Conservation (phyloP, 345 rosid genomes). For the Salix dunnii region DNA sequence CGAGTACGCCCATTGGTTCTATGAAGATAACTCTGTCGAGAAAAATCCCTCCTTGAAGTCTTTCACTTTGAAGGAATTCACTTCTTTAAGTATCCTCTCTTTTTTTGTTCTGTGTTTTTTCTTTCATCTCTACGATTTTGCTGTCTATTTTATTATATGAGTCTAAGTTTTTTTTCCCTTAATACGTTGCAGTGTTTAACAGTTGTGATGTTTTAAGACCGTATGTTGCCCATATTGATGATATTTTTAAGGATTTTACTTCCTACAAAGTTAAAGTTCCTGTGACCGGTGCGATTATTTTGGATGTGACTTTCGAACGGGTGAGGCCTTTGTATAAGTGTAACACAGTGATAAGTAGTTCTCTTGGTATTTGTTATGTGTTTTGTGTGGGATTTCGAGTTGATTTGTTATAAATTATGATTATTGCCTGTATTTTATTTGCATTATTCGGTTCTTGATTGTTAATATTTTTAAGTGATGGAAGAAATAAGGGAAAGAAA, state of each 20-base stretch:
- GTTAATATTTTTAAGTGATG: not conserved
- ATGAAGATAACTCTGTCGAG: constrained; percentile 93
- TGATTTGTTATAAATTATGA: not conserved
- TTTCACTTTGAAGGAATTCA: constrained; percentile 80
- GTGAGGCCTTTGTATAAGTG: constrained; percentile 39
- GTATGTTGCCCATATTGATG: constrained; percentile 87
- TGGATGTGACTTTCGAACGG: constrained; percentile 93
- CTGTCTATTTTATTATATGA: not conserved
- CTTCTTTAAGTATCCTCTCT: constrained; percentile 77
- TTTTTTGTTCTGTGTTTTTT: not conserved
- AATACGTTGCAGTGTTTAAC: constrained; percentile 64
- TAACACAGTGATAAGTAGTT: not conserved
- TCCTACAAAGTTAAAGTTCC: constrained; percentile 98
- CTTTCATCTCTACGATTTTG: not conserved
- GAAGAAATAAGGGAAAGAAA: not conserved
- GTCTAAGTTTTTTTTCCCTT: constrained; percentile 31
- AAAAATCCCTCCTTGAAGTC: constrained; percentile 89
- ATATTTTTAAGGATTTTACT: constrained; percentile 91
- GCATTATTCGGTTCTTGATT: not conserved
- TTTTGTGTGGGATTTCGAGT: not conserved
- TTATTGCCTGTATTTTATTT: not conserved
- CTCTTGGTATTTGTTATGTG: too few species aligned
- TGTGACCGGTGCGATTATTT: constrained; percentile 92
- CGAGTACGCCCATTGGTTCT: constrained; percentile 97
- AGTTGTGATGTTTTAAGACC: constrained; percentile 87